Evolutionary conservation across 2,329 filamentous ascomycete species (phyloP), one percentile per base, ranked within the genome.

Genomic region (Geosmithia putterillii): DNA sequence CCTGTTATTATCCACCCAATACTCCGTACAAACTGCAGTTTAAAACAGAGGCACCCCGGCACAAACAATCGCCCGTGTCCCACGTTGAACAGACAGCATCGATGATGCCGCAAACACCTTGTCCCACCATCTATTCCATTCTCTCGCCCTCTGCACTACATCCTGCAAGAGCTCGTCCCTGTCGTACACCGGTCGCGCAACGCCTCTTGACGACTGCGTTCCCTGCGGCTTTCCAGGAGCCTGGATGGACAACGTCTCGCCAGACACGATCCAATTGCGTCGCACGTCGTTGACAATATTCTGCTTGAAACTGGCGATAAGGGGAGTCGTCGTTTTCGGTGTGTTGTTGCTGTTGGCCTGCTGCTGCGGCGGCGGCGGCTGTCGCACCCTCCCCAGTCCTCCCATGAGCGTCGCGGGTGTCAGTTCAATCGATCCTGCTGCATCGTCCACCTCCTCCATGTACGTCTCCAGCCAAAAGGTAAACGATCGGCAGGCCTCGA

Each of bases 281-380:
- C 55, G 54, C 10, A 73, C 62, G 37, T 75, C 70, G 8, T 61
- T 57, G 5, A 62, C 44, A 34, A 75, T 68, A 41, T 62, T 62
- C 15, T 60, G 57, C 7, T 57, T 55, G 44, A 74, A 73, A 37
- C 17, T 50, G 43, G 10, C 32, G 19, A 60, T 23, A 10, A 53
- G 50, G 8, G 36, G 40, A 43, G 54, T 48, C 1, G 52, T 51
- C 21, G 38, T 34, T 12, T 3, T n/a, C 19, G 22, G 2, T 9
- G 18, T 34, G 18, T 18, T 20, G 17, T 14, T 46, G 44, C 7
- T 35, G 45, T 38, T 28, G 20, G 34, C 34, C 6, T 53, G 35
- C 10, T 51, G 45, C 15, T 38, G 17, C 17, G 10, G 17, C 36
- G 28, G 28, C 10, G 15, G 17, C 17, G 10, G 17, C 36, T 9